Percentiles rank a stretch among this genome's conserved stretches.
Conservation (phyloP, 139 green algal genomes). For the Nannochloris sp. region DNA sequence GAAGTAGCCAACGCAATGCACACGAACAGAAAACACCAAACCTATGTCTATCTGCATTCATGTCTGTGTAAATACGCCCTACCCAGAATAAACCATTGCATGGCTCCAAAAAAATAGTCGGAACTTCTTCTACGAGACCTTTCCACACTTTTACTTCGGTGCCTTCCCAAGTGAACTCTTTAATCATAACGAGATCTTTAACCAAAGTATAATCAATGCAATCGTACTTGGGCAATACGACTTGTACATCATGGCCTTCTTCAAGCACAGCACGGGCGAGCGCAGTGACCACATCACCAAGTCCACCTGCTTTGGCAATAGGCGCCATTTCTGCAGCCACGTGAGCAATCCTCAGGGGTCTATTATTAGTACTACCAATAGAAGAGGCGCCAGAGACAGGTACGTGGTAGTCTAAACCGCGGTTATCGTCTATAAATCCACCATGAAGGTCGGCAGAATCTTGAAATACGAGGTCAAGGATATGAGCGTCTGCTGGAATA, state of each 20-base stretch:
- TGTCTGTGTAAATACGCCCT: constrained; percentile 79
- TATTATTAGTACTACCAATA: constrained; percentile 21
- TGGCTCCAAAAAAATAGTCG: constrained; percentile 68
- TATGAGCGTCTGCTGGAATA: constrained; percentile 73
- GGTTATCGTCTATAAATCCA: constrained; percentile 87
- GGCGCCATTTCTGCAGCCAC: constrained; percentile 97
- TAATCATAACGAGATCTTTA: constrained; percentile 46
- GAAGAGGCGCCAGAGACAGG: constrained; percentile 26
- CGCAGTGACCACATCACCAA: constrained; percentile 92
- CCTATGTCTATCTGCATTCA: constrained; percentile 66
- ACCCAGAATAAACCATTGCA: constrained; percentile 84
- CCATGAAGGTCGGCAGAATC: constrained; percentile 52
- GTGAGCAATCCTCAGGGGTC: constrained; percentile 78
- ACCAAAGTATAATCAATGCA: constrained; percentile 73
- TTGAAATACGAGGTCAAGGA: constrained; percentile 85
- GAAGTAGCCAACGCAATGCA: constrained; percentile 84
- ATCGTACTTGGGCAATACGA: constrained; percentile 95
- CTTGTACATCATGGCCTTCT: constrained; percentile 67
- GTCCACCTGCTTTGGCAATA: constrained; percentile 93
- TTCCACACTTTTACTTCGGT: constrained; percentile 61
- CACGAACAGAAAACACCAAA: constrained; percentile 89
- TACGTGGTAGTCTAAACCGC: constrained; percentile 92
- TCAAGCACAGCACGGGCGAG: constrained; percentile 59
- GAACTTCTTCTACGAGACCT: constrained; percentile 63
- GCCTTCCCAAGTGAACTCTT: constrained; percentile 51